These are phyloP conservation scores for Sporothrix globosa DNA, from an alignment of 2,329 filamentous ascomycete genomes.

Conservation along the genomic window DNA sequence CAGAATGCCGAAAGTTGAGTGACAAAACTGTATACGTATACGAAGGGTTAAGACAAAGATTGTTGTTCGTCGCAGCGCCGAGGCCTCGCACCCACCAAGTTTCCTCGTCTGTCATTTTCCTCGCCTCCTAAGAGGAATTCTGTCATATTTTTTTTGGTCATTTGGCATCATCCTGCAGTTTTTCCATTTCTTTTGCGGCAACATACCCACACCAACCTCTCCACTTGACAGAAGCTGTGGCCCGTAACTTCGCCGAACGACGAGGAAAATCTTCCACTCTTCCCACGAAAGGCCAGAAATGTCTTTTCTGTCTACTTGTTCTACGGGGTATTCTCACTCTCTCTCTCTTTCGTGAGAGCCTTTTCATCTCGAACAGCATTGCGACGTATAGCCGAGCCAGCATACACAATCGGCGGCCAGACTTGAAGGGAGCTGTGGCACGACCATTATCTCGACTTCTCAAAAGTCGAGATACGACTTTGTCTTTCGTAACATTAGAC, in stretches of 20 bases:
- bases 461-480: not conserved
- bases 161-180: too few relatives aligned
- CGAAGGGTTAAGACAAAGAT: not conserved
- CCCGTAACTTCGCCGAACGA: not conserved
- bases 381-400: too few relatives aligned
- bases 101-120: slow-evolving; percentile 4
- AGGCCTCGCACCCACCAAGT: not conserved
- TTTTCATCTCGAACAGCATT: too few relatives aligned
- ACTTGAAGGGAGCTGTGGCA: not conserved
- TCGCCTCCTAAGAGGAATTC: not conserved
- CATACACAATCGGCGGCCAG: too few relatives aligned
- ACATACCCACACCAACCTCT: not conserved
- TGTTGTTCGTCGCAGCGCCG: not conserved
- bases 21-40: too few relatives aligned
- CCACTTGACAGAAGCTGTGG: too few relatives aligned
- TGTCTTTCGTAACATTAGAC: too few relatives aligned
- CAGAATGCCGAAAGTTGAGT: not conserved
- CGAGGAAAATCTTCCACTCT: too few relatives aligned
- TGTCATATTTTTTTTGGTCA: slow-evolving; percentile 4
- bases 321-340: too few relatives aligned
- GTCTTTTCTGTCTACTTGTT: too few relatives aligned
- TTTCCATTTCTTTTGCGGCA: slow-evolving; percentile 13
- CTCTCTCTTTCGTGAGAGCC: too few relatives aligned
- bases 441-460: not conserved
- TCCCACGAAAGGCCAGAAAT: too few relatives aligned